phyloP scores from a whole-genome alignment of 257 asterid genomes.

The Vinca minor region DNA sequence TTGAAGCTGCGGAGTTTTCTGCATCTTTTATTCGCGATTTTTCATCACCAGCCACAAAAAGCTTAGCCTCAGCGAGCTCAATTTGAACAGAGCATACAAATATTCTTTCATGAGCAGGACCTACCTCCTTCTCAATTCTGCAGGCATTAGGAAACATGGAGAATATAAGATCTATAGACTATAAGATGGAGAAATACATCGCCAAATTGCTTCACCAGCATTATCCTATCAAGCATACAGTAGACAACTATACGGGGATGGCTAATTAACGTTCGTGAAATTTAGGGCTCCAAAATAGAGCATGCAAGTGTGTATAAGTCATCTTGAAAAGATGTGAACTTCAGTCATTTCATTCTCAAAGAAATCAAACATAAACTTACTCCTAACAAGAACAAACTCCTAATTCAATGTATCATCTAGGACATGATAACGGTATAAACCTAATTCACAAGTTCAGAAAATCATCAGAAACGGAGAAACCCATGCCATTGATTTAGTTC shows the following conservation, averaged over 20 bases:
- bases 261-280: neutral
- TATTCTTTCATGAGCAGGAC: slow-evolving; percentile 51
- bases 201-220: neutral
- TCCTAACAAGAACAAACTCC: neutral
- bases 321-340: neutral
- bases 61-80: slow-evolving; percentile 21
- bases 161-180: neutral
- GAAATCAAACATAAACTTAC: neutral
- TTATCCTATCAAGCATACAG: neutral
- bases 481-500: neutral
- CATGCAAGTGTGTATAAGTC: neutral
- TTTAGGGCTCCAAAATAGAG: neutral
- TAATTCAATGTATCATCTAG: neutral
- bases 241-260: neutral
- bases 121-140: slow-evolving; percentile 48
- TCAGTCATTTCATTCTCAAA: neutral
- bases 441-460: neutral
- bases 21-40: slow-evolving; percentile 53
- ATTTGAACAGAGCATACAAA: slow-evolving; percentile 58
- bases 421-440: neutral
- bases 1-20: slow-evolving; percentile 75
- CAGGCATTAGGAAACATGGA: slow-evolving; percentile 14
- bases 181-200: neutral
- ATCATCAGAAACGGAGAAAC: neutral
- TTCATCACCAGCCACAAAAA: slow-evolving; percentile 38